Evolutionary conservation across 805 yeast species (phyloP), one percentile per base, ranked within the genome.

Genomic region (Suhomyces kilbournensis): DNA sequence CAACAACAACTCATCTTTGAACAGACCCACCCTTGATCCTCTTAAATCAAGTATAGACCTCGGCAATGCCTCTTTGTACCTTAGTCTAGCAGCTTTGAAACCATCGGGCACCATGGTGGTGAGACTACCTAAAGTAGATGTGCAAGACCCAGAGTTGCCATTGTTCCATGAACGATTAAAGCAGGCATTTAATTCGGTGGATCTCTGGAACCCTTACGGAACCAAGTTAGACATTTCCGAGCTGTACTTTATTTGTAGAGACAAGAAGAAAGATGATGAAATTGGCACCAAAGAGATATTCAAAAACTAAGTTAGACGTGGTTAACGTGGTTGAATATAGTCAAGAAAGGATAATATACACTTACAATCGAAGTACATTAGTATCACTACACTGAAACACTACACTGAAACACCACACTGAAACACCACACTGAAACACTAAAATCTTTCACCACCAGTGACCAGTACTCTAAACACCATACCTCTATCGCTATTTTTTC

Each of bases 61-160:
- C 59, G 76, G 77, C 0, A 78, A 74, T 49, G 77, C 77, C 0
- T 62, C 75, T 1, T 57, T 74, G 32, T 53, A 71, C 3, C 54
- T 74, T 15, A 56, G 66, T 10, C 67, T 74, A 46, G 61, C 61
- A 1, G 49, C 66, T 0, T 59, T 75, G 53, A 60, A 55, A 40
- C 62, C 66, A 12, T 58, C 58, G 1, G 78, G 78, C 1, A 64
- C 59, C 1, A 56, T 74, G 40, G 67, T 75, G 7, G 49, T 71
- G 5, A 56, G 77, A 45, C 50, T 75, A 23, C 50, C 66, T 8
- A 43, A 48, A 8, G 67, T 70, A 0, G 60, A 67, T 42, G 23
- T 52, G 4, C 51, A 55, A 2, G 75, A 75, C 52, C 60, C 66
- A 1, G 77, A 72, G 50, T 48, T 71, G 39, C 56, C 40, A 5